Base-by-base conservation (phyloP, 2,329 filamentous ascomycete species). In the Paracorniculantispora psalliotae region DNA sequence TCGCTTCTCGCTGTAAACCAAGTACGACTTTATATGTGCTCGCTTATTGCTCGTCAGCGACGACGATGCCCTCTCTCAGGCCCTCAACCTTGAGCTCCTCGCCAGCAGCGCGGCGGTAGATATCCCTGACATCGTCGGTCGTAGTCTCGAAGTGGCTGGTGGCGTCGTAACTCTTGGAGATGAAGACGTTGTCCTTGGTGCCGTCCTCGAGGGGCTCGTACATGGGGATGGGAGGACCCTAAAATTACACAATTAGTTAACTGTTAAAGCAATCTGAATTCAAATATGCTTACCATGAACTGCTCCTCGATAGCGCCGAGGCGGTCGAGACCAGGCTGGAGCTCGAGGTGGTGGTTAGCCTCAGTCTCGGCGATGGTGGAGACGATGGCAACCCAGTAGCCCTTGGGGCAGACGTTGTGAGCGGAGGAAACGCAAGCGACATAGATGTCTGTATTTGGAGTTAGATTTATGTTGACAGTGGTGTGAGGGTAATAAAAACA, bases 101-200 rank as follows among this genome's bases (percentile, higher is more conserved):
- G 58, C 92, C 91, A 62, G 88, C 85, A 66, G 88, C 89, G 68
- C 94, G 87, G 67, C 79, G 82, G 80, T 96, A 99, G 68, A 99
- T 91, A 73, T 97, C 91, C 78, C 88, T 89, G 71, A 99, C 92
- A 75, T 99, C 93, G 73, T 97, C 94, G 78, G 82, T 84, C 49
- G 79, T 83, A 37, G 91, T 97, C 84, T 99, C 94, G 70, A 99
- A 99, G 81, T 99, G 94, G 74, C 90, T 96, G 64, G 90, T 96
- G 56, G 96, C 91, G 71, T 99, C 96, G 77, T 99, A 99, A 80
- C 91, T 96, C 86, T 96, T 97, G 69, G 92, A 96, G 73, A 99
- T 92, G 80, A 92, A 99, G 74, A 99, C 88, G 76, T 92, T 92
- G 80, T 97, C 92, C 67, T 87, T 89, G 66, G 79, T 81, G 63